A percentile compares a stretch with the other conserved stretches of the same genome.
Conservation (phyloP, 2,329 filamentous ascomycete species). For the Apiospora koreana region DNA sequence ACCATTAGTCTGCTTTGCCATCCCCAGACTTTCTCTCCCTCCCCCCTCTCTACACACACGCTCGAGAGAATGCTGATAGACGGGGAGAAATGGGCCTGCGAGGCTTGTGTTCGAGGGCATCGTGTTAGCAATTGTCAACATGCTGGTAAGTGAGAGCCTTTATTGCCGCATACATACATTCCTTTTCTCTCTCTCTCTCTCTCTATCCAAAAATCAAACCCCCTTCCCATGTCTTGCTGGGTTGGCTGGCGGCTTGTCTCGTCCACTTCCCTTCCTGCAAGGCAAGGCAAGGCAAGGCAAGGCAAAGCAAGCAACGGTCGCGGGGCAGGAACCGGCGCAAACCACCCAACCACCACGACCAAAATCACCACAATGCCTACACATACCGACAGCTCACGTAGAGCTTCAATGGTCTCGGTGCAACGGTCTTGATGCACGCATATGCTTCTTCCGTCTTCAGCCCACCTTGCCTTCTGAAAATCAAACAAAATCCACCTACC, state of each 20-base stretch:
- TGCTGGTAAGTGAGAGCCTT: conserved; percentile 65
- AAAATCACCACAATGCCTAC: neutral
- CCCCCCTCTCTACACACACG: conserved; percentile 6
- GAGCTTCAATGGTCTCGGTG: neutral
- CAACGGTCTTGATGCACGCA: conserved; percentile 1
- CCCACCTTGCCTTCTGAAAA: neutral
- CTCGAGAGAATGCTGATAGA: conserved; percentile 70
- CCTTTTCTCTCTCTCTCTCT: no score
- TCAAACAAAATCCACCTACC: neutral
- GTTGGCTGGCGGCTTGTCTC: neutral
- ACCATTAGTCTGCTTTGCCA: conserved; percentile 6
- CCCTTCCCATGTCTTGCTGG: conserved; percentile 13
- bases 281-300: neutral
- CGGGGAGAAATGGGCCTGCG: conserved; percentile 97
- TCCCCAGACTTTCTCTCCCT: conserved; percentile 6
- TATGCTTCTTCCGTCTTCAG: neutral
- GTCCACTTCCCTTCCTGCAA: neutral
- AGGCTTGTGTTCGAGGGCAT: conserved; percentile 97
- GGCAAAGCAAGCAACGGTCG: conserved; percentile 1
- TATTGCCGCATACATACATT: conserved; percentile 11
- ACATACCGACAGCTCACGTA: neutral
- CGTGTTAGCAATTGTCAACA: conserved; percentile 99
- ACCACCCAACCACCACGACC: conserved; percentile 3
- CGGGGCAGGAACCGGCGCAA: neutral
- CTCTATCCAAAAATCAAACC: conserved; percentile 13